Base-by-base conservation (phyloP, 208 protist genomes). In the Paratrypanosoma confusum region DNA sequence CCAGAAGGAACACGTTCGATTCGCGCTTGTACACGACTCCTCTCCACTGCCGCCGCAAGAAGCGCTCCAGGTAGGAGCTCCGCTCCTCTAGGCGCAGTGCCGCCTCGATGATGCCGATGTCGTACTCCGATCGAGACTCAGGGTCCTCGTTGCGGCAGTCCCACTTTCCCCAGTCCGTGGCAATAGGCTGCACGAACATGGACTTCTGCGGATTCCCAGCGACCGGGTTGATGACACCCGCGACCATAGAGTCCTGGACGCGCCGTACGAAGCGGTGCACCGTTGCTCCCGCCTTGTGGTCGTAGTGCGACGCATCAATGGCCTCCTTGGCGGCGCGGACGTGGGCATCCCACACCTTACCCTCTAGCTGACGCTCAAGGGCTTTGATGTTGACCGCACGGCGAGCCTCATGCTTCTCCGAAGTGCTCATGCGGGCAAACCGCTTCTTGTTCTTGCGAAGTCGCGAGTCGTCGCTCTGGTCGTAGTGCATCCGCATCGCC, bases 101-200 rank as follows among this genome's bases (percentile, higher is more conserved):
- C 17, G 63, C 63, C 48, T 81, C 73, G 35, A 88, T 79, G 33
- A 81, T 68, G 25, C 59, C 56, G 32, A 81, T 59, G 37, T 84
- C 79, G 34, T 77, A 81, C 27, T 33, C 55, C 13, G 66, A 61
- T 1, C 73, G 58, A 18, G 63, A 73, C 38, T 63, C 49, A 14
- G 79, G 79, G 44, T 83, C 74, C 48, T 89, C 74, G 51, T 89
- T 84, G 41, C 79, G 70, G 53, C 73, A 84, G 46, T 84, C 79
- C 79, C 79, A 89, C 53, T 61, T 68, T 1, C 32, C 36, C 27
- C 46, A 42, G 10, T 65, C 41, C 5, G 42, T 39, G 4, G 40
- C 40, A 11, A 59, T 37, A 6, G 50, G 37, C 3, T 34, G 31
- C n/a, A 7, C 10, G 20, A 43, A 37, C 0, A 55, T 27, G 14